Evolutionary conservation across 2,329 filamentous ascomycete genomes (phyloP).

Genomic region (Hypoxylon sp.): DNA sequence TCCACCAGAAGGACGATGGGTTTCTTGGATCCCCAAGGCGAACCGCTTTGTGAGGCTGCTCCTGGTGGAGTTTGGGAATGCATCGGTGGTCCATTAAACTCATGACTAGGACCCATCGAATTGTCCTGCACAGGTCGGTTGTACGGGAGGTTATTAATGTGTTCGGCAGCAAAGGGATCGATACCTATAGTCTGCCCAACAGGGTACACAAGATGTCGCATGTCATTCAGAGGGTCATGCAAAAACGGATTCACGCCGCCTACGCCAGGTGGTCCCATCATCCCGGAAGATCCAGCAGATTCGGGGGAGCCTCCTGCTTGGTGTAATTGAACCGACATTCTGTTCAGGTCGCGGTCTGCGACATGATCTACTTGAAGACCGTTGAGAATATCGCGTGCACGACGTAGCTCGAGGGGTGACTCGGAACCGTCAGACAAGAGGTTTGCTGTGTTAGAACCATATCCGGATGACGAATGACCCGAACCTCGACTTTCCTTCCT

Average conservation of each 20-base stretch:
- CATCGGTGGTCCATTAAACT: slow-evolving; percentile 55
- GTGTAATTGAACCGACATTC: slow-evolving; percentile 67
- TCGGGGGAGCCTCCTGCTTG: slow-evolving; percentile 68
- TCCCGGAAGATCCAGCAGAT: slow-evolving; percentile 63
- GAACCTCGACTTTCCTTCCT: slow-evolving; percentile 61
- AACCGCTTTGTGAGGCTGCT: slow-evolving; percentile 56
- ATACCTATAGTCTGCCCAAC: slow-evolving; percentile 93
- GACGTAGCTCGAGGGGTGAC: slow-evolving; percentile 66
- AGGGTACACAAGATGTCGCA: slow-evolving; percentile 84
- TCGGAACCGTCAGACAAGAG: slow-evolving; percentile 64
- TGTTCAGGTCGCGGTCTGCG: slow-evolving; percentile 69
- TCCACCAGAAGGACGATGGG: slow-evolving; percentile 93
- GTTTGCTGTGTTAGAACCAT: slow-evolving; percentile 58
- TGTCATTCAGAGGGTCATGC: slow-evolving; percentile 70
- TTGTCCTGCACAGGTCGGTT: slow-evolving; percentile 75
- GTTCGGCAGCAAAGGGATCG: slow-evolving; percentile 93
- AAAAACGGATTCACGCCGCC: slow-evolving; percentile 61
- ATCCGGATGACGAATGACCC: slow-evolving; percentile 58
- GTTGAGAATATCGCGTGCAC: slow-evolving; percentile 70
- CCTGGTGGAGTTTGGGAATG: slow-evolving; percentile 54
- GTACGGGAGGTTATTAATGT: slow-evolving; percentile 95
- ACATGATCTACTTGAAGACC: slow-evolving; percentile 67
- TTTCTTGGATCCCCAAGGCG: slow-evolving; percentile 72
- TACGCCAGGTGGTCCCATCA: slow-evolving; percentile 70
- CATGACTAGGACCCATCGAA: slow-evolving; percentile 60